phyloP scores from a whole-genome alignment of 2,329 filamentous ascomycete species.

The Diaporthe helianthi region DNA sequence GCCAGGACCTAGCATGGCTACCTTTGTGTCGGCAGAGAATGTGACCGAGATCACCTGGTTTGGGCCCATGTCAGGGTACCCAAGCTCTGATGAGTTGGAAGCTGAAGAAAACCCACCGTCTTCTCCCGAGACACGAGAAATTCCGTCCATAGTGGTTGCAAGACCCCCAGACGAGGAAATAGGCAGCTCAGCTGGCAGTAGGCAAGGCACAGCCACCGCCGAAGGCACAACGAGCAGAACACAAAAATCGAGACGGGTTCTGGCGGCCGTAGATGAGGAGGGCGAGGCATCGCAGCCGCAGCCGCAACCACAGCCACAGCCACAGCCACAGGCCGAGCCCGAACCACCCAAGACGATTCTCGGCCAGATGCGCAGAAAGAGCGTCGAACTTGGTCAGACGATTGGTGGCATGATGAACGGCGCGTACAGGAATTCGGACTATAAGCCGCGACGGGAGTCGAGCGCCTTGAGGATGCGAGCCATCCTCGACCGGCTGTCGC shows the following conservation, averaged over 20 bases:
- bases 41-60: constrained; percentile 30
- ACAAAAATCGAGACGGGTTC: not conserved
- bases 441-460: constrained; percentile 31
- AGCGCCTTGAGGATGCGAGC: constrained; percentile 17
- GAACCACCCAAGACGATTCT: constrained; percentile 7
- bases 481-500: constrained; percentile 28
- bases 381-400: constrained; percentile 19
- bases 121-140: not conserved
- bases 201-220: not conserved
- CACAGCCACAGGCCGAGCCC: not conserved
- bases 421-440: constrained; percentile 29
- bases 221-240: not conserved
- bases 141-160: not conserved
- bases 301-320: not conserved
- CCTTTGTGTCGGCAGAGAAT: constrained; percentile 20
- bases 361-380: constrained; percentile 26
- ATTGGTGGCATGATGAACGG: constrained; percentile 30
- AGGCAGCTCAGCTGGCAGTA: not conserved
- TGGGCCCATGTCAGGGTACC: constrained; percentile 10
- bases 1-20: constrained; percentile 2
- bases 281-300: not conserved
- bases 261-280: not conserved
- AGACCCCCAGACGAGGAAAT: not conserved
- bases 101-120: not conserved
- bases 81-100: not conserved